These are phyloP conservation scores for Yarrowia galli DNA, from an alignment of 1,139 yeast genomes.

Conservation along the genomic window DNA sequence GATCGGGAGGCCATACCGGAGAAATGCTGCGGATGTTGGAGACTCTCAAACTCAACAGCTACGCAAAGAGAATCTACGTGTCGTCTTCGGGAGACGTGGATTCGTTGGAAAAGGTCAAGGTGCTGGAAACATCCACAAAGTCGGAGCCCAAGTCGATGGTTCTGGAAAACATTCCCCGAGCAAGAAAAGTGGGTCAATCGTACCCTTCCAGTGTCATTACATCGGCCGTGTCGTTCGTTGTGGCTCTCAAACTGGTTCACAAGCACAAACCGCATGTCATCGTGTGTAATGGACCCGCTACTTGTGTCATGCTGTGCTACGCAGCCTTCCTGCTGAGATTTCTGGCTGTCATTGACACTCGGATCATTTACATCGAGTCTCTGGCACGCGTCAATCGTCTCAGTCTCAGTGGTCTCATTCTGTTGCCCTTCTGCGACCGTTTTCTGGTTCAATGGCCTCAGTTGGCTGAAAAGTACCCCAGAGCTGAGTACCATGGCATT, in stretches of 20 bases:
- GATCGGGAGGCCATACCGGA: slow-evolving; percentile 89
- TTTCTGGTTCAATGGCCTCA: slow-evolving; percentile 93
- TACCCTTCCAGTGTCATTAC: slow-evolving; percentile 60
- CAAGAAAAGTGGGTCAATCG: slow-evolving; percentile 78
- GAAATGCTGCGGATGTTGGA: slow-evolving; percentile 80
- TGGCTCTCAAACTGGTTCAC: slow-evolving; percentile 48
- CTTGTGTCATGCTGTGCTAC: slow-evolving; percentile 79
- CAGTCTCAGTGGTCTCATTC: slow-evolving; percentile 76
- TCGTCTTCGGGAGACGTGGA: slow-evolving; percentile 62
- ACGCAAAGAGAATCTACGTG: slow-evolving; percentile 49
- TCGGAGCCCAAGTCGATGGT: slow-evolving; percentile 7
- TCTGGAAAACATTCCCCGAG: slow-evolving; percentile 55
- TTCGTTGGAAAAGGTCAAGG: slow-evolving; percentile 60
- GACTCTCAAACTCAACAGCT: slow-evolving; percentile 51
- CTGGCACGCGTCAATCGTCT: slow-evolving; percentile 80
- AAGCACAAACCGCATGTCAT: slow-evolving; percentile 53
- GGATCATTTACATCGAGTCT: slow-evolving; percentile 83
- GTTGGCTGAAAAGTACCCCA: slow-evolving; percentile 60
- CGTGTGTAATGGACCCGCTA: slow-evolving; percentile 92
- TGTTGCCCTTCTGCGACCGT: slow-evolving; percentile 74
- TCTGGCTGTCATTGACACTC: slow-evolving; percentile 60
- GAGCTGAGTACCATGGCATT: slow-evolving; percentile 80
- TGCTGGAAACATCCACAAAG: slow-evolving; percentile 51
- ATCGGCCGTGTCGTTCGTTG: slow-evolving; percentile 52
- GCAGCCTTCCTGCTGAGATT: slow-evolving; percentile 62